phyloP scores from a whole-genome alignment of 2,329 filamentous ascomycete species.

The Ophiosphaerella narmari region DNA sequence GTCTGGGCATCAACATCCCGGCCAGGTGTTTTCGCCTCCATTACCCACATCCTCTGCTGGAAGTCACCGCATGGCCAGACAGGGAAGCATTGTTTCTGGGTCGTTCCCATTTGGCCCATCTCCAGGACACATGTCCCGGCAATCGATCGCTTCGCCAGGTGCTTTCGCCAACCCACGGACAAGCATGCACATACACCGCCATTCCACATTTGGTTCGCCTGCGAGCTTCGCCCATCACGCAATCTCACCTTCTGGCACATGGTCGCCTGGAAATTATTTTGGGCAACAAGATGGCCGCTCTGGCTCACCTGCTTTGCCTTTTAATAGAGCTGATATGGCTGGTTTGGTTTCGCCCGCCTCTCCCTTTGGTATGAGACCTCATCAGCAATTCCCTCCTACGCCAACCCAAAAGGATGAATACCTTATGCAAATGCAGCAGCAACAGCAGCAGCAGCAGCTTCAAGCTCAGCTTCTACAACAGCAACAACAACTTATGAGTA shows the following conservation, averaged over 20 bases:
- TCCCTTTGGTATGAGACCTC: slow-evolving; percentile 59
- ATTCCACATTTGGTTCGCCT: slow-evolving; percentile 71
- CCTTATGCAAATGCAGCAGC: slow-evolving; percentile 54
- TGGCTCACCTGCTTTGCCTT: slow-evolving; percentile 49
- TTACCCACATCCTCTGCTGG: slow-evolving; percentile 77
- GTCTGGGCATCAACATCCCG: slow-evolving; percentile 74
- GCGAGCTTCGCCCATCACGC: slow-evolving; percentile 70
- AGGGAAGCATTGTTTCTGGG: slow-evolving; percentile 61
- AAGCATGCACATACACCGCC: slow-evolving; percentile 66
- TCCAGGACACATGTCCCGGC: slow-evolving; percentile 63
- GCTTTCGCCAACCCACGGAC: slow-evolving; percentile 62
- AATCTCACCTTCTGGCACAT: slow-evolving; percentile 55
- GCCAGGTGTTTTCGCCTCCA: slow-evolving; percentile 81
- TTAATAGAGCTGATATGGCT: slow-evolving; percentile 45
- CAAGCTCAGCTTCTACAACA: slow-evolving; percentile 52
- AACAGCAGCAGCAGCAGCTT: slow-evolving; percentile 53
- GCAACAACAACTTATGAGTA: slow-evolving; percentile 53
- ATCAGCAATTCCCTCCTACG: slow-evolving; percentile 50
- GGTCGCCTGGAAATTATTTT: slow-evolving; percentile 49
- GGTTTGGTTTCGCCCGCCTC: slow-evolving; percentile 58
- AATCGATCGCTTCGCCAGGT: slow-evolving; percentile 73
- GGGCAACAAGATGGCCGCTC: slow-evolving; percentile 46
- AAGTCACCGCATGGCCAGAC: slow-evolving; percentile 65
- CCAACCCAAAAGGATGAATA: slow-evolving; percentile 46
- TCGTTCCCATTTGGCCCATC: slow-evolving; percentile 62